A percentile compares a stretch with the other conserved stretches of the same genome.
Conservation (phyloP, 495 filamentous ascomycete genomes). For the Aspergillus baeticus region DNA sequence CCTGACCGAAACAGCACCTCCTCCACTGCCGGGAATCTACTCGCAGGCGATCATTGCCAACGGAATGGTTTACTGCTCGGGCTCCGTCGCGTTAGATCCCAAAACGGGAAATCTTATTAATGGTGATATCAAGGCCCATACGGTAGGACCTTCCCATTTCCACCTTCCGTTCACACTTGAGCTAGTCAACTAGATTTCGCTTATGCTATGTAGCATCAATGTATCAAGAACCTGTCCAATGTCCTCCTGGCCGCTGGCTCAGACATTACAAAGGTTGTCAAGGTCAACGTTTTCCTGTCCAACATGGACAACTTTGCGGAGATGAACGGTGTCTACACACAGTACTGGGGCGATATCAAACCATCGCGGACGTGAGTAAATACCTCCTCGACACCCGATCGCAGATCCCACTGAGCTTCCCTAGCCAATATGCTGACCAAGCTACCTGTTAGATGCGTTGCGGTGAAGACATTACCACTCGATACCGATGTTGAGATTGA, state of each 20-base stretch:
- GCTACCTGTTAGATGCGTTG: constrained; percentile 51
- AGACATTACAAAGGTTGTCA: constrained; percentile 62
- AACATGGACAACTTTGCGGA: constrained; percentile 68
- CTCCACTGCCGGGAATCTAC: constrained; percentile 50
- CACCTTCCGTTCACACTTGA: not conserved
- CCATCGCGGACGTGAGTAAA: constrained; percentile 52
- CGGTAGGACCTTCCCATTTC: constrained; percentile 36
- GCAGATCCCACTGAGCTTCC: too few relatives aligned
- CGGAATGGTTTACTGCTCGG: constrained; percentile 59
- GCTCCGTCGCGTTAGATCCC: constrained; percentile 46
- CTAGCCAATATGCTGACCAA: not conserved
- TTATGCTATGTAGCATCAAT: constrained; percentile 47
- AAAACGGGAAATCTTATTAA: constrained; percentile 43
- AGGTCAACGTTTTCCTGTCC: constrained; percentile 67
- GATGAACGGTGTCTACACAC: constrained; percentile 61
- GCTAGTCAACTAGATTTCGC: too few relatives aligned
- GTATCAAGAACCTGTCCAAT: constrained; percentile 61
- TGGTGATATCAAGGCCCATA: constrained; percentile 49
- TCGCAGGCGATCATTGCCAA: constrained; percentile 56
- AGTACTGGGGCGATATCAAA: constrained; percentile 58
- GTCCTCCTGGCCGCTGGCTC: constrained; percentile 65
- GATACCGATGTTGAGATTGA: constrained; percentile 73
- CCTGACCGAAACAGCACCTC: constrained; percentile 51
- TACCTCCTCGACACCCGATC: not conserved
- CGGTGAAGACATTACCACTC: constrained; percentile 62